Conservation (phyloP, 106 monocot species). For the Platanthera zijinensis region DNA sequence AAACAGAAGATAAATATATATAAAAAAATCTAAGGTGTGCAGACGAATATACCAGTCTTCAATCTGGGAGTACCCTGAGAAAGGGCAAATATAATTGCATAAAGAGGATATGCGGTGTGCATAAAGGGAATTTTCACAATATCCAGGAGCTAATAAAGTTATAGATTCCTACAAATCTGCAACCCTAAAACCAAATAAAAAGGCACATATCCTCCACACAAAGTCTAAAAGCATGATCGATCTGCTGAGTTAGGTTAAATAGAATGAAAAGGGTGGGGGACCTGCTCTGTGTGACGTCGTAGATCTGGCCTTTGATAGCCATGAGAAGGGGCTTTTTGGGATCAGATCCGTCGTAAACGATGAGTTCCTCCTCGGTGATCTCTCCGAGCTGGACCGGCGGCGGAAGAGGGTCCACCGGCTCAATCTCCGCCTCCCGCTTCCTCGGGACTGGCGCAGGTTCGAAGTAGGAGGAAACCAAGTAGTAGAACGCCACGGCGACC, state of each 20-base stretch:
- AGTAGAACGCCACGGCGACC: slow-evolving; percentile 39
- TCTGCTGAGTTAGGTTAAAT: background rate
- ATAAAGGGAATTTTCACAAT: background rate
- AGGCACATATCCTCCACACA: background rate
- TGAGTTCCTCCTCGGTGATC: slow-evolving; percentile 62
- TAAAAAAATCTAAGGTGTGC: background rate
- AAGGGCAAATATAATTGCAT: background rate
- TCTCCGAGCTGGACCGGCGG: slow-evolving; percentile 74
- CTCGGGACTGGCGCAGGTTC: slow-evolving; percentile 18
- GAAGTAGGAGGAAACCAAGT: slow-evolving; percentile 34
- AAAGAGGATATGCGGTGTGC: background rate
- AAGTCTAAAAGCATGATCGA: background rate
- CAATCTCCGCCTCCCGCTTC: slow-evolving; percentile 17
- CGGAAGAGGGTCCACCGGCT: slow-evolving; percentile 44
- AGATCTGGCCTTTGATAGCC: slow-evolving; percentile 79
- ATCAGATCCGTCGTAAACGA: slow-evolving; percentile 54
- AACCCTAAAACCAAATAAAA: background rate
- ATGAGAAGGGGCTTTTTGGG: slow-evolving; percentile 61
- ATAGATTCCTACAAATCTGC: background rate
- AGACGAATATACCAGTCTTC: background rate
- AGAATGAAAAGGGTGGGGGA: background rate
- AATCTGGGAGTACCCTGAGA: background rate
- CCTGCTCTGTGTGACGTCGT: slow-evolving; percentile 80
- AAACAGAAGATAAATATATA: background rate
- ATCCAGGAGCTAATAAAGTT: background rate